These are phyloP conservation scores for Bruguiera gymnorhiza DNA, from an alignment of 345 rosid species.

Conservation along the genomic window DNA sequence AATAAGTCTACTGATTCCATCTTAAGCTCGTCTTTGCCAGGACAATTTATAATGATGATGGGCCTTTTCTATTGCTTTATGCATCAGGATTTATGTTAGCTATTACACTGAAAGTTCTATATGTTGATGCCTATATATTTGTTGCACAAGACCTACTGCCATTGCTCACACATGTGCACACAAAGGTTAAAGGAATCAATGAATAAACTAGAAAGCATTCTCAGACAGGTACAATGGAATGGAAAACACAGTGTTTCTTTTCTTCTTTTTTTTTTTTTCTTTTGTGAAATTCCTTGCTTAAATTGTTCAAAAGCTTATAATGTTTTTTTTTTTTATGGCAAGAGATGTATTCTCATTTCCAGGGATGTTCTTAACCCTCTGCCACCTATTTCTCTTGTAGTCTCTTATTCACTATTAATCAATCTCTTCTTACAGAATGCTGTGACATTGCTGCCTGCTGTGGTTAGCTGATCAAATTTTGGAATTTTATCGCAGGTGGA, in stretches of 20 bases:
- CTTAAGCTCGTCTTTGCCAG: not conserved
- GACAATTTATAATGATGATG: not conserved
- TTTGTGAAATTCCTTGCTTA: too few species aligned
- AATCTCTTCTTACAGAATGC: not conserved
- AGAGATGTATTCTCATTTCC: not conserved
- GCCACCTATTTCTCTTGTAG: not conserved
- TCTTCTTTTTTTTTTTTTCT: too few species aligned
- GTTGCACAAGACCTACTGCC: too few species aligned
- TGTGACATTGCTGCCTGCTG: not conserved
- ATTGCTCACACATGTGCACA: too few species aligned
- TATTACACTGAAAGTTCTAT: not conserved
- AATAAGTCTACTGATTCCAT: not conserved
- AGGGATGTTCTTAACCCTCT: not conserved
- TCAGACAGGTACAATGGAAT: too few species aligned
- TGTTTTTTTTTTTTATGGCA: too few species aligned
- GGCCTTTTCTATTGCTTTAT: not conserved
- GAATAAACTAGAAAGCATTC: too few species aligned
- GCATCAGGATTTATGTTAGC: not conserved
- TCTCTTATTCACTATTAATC: not conserved
- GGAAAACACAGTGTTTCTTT: too few species aligned
- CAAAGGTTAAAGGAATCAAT: too few species aligned
- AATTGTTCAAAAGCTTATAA: too few species aligned
- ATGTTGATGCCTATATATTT: too few species aligned
- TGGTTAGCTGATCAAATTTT: slow-evolving; percentile 11
- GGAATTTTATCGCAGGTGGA: slow-evolving; percentile 56